A percentile compares a stretch with the other conserved stretches of the same genome.
phyloP scores from a whole-genome alignment of 2,329 filamentous ascomycete genomes.

The Cercospora sp. region DNA sequence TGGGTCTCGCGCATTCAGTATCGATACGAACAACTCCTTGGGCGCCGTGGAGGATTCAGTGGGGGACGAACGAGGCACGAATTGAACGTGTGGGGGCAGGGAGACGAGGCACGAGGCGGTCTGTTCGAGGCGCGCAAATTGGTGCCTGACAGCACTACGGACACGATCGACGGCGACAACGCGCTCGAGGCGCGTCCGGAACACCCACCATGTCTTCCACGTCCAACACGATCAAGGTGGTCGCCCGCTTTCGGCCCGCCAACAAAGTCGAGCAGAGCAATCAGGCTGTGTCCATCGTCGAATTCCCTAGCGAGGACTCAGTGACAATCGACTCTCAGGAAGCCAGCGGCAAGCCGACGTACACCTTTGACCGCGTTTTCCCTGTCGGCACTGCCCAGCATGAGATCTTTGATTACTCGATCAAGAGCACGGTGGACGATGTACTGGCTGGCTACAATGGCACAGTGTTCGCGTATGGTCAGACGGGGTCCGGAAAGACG shows the following conservation, averaged over 20 bases:
- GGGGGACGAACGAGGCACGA: background rate
- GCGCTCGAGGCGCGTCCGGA: slow-evolving; percentile 8
- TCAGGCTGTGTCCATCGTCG: slow-evolving; percentile 88
- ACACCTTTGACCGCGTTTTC: slow-evolving; percentile 98
- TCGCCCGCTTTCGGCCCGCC: slow-evolving; percentile 95
- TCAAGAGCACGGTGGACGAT: slow-evolving; percentile 92
- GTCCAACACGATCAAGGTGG: slow-evolving; percentile 61
- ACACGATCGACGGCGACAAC: background rate
- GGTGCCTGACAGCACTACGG: slow-evolving; percentile 3
- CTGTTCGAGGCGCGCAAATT: slow-evolving; percentile 2
- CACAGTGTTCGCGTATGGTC: slow-evolving; percentile 96
- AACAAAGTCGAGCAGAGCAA: slow-evolving; percentile 90
- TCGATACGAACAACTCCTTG: background rate
- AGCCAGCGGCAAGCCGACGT: slow-evolving; percentile 62
- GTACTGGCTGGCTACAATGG: slow-evolving; percentile 99
- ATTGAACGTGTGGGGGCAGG: slow-evolving; percentile 1
- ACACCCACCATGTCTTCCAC: slow-evolving; percentile 31
- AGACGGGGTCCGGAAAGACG: slow-evolving; percentile 97
- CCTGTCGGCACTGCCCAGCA: slow-evolving; percentile 86
- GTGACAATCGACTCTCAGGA: slow-evolving; percentile 86
- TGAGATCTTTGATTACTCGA: slow-evolving; percentile 98
- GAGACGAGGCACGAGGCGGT: slow-evolving; percentile 6
- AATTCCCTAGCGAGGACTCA: slow-evolving; percentile 85
- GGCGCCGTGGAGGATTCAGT: background rate
- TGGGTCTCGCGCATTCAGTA: background rate